phyloP scores from a whole-genome alignment of 805 yeast species.

The Schizosaccharomyces japonicus region DNA sequence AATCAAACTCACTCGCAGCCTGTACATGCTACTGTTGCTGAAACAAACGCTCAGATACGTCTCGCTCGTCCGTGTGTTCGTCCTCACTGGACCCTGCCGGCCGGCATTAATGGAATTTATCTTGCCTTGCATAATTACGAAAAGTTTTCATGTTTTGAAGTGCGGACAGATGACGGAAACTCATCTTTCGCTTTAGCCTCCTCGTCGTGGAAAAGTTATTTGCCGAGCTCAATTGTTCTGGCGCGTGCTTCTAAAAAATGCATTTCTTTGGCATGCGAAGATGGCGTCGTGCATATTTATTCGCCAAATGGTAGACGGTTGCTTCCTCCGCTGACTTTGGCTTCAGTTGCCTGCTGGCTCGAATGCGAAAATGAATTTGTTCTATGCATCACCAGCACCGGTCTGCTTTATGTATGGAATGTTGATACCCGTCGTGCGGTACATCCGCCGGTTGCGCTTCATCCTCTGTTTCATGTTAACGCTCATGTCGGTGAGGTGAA shows the following conservation, averaged over 20 bases:
- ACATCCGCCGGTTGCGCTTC: conserved; percentile 30
- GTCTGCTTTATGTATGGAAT: background rate
- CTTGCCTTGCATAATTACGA: too few species aligned
- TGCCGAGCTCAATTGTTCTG: conserved; percentile 53
- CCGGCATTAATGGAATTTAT: too few species aligned
- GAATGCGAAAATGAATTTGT: conserved; percentile 33
- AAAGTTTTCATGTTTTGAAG: too few species aligned
- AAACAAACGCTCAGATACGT: too few species aligned
- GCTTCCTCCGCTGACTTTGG: conserved; percentile 61
- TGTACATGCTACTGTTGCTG: too few species aligned
- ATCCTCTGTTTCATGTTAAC: conserved; percentile 51
- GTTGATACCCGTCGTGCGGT: background rate
- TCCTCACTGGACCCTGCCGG: too few species aligned
- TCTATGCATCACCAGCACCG: background rate
- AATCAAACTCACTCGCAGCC: too few species aligned
- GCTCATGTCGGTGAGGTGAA: conserved; percentile 37
- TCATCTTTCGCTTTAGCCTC: too few species aligned
- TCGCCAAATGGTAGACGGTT: conserved; percentile 49
- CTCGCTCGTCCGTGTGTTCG: too few species aligned
- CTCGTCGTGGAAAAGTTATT: conserved; percentile 64
- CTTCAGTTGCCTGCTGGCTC: conserved; percentile 61
- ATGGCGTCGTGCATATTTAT: conserved; percentile 56
- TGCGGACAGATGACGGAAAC: too few species aligned
- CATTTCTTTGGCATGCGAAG: conserved; percentile 73
- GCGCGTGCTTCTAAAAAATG: conserved; percentile 30